Percentiles rank a stretch among this genome's conserved stretches.
Evolutionary conservation across 768 basidiomycete genomes (phyloP).

Genomic region (Gyrodon lividus): DNA sequence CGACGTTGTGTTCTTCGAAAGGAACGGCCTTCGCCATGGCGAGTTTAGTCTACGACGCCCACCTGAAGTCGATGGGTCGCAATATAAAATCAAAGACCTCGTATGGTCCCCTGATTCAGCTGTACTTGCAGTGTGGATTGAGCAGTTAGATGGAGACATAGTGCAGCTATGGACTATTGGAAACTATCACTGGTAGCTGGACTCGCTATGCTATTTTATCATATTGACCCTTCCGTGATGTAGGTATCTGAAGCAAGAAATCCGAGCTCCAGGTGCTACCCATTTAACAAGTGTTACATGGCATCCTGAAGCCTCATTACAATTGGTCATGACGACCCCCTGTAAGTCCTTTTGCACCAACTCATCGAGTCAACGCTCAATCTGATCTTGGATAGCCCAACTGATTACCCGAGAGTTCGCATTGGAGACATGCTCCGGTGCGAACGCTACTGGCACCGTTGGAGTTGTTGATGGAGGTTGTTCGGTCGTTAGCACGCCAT

Average conservation of each 20-base stretch:
- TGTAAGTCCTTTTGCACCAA: constrained; percentile 42
- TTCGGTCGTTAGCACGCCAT: constrained; percentile 24
- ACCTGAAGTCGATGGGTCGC: constrained; percentile 45
- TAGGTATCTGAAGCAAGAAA: constrained; percentile 94
- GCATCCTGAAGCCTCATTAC: constrained; percentile 81
- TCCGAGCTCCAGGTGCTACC: constrained; percentile 48
- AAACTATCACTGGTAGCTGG: constrained; percentile 86
- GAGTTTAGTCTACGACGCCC: constrained; percentile 67
- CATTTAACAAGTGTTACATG: constrained; percentile 76
- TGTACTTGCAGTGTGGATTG: constrained; percentile 83
- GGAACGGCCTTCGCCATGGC: constrained; percentile 90
- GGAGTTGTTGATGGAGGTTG: constrained; percentile 87
- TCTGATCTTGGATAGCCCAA: constrained; percentile 35
- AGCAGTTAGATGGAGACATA: constrained; percentile 63
- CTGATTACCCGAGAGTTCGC: constrained; percentile 61
- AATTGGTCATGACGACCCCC: constrained; percentile 62
- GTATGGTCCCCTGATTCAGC: constrained; percentile 89
- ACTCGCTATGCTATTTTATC: not conserved
- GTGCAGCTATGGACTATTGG: constrained; percentile 94
- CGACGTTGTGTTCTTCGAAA: constrained; percentile 92
- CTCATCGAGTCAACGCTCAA: constrained; percentile 4
- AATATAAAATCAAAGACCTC: constrained; percentile 73
- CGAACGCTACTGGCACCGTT: constrained; percentile 79
- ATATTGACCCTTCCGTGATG: constrained; percentile 4
- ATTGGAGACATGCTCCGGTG: constrained; percentile 81